Evolutionary conservation across 805 yeast species (phyloP).

Genomic region (Teunomyces panamensis): DNA sequence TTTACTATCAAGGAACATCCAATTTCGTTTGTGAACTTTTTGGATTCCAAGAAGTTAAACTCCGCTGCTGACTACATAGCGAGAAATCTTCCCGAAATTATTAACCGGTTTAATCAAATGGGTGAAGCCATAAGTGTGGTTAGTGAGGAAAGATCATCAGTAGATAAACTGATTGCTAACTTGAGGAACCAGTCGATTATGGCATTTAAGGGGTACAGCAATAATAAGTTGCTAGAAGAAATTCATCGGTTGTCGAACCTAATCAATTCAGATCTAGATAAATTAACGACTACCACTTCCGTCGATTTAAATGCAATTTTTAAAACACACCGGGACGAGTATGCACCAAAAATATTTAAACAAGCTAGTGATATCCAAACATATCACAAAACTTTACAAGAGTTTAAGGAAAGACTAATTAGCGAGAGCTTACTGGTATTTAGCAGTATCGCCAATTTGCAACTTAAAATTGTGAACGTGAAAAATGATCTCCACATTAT

Average conservation of each 20-base stretch:
- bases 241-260: conserved; percentile 9
- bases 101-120: conserved; percentile 29
- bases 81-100: conserved; percentile 27
- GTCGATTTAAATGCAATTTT: conserved; percentile 18
- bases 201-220: conserved; percentile 20
- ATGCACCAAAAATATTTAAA: conserved; percentile 26
- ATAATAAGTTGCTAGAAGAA: conserved; percentile 1
- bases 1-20: conserved; percentile 29
- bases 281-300: conserved; percentile 7
- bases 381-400: conserved; percentile 28
- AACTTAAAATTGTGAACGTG: conserved; percentile 35
- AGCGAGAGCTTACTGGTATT: conserved; percentile 24
- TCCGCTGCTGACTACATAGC: conserved; percentile 27
- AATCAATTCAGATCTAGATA: conserved; percentile 20
- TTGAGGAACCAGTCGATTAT: conserved; percentile 37
- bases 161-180: conserved; percentile 42
- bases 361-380: conserved; percentile 33
- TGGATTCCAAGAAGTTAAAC: conserved; percentile 28
- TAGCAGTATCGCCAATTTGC: conserved; percentile 32
- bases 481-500: conserved; percentile 26
- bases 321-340: conserved; percentile 17
- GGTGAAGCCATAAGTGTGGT: conserved; percentile 34
- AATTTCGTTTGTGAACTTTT: conserved; percentile 28
- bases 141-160: conserved; percentile 29
- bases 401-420: conserved; percentile 27